Conservation (phyloP, 495 filamentous ascomycete species). For the Aspergillus cristatus region DNA sequence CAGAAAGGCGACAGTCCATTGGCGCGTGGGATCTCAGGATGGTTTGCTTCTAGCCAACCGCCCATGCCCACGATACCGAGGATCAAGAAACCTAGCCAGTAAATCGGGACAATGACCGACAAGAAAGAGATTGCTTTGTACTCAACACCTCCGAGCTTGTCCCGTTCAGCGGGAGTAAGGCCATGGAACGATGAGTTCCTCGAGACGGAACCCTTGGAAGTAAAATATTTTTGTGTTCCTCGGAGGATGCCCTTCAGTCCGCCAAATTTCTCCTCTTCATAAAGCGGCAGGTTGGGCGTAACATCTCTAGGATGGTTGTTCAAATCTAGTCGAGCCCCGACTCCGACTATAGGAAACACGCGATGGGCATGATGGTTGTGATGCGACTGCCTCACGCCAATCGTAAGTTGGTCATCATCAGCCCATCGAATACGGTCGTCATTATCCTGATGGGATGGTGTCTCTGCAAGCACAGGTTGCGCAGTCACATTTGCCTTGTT, state of each 20-base stretch:
- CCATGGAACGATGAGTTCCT: slow-evolving; percentile 69
- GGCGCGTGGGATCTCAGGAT: slow-evolving; percentile 42
- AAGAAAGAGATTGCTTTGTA: slow-evolving; percentile 70
- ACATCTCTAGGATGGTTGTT: slow-evolving; percentile 31
- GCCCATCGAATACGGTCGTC: slow-evolving; percentile 13
- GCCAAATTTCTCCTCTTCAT: slow-evolving; percentile 11
- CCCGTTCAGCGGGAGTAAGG: slow-evolving; percentile 57
- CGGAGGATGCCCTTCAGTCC: slow-evolving; percentile 18
- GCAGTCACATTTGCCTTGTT: neutral
- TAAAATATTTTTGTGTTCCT: slow-evolving; percentile 30
- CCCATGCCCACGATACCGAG: slow-evolving; percentile 65
- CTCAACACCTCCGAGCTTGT: slow-evolving; percentile 68
- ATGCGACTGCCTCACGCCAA: slow-evolving; percentile 9
- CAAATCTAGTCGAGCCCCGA: slow-evolving; percentile 41
- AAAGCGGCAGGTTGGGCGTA: slow-evolving; percentile 9
- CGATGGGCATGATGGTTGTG: slow-evolving; percentile 24
- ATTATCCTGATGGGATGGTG: neutral
- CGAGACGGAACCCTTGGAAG: slow-evolving; percentile 41
- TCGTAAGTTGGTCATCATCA: slow-evolving; percentile 26
- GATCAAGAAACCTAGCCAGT: slow-evolving; percentile 63
- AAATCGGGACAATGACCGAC: slow-evolving; percentile 59
- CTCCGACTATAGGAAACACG: slow-evolving; percentile 42
- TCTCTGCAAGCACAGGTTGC: neutral
- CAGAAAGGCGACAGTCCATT: slow-evolving; percentile 64
- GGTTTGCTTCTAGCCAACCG: slow-evolving; percentile 56